phyloP scores from a whole-genome alignment of 805 yeast genomes.

The Cyberlindnera mississippiensis region DNA sequence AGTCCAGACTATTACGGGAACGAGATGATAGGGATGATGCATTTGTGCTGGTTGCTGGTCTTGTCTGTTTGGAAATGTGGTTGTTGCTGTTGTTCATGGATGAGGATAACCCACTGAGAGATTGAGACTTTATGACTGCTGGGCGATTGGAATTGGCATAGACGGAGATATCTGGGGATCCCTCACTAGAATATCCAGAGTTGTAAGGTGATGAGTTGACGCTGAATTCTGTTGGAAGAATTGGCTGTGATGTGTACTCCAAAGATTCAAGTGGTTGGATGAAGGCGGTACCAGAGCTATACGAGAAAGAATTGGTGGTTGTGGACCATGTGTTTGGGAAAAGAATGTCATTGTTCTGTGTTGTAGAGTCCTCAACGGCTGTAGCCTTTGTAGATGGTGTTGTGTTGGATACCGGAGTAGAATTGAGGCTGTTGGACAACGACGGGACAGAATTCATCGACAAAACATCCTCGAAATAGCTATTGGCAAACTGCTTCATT shows the following conservation, averaged over 20 bases:
- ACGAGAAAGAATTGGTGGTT: not conserved
- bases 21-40: not conserved
- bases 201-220: constrained; percentile 8
- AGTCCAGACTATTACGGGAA: constrained; percentile 34
- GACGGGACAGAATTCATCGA: constrained; percentile 6
- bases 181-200: constrained; percentile 1
- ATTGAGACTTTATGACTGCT: constrained; percentile 2
- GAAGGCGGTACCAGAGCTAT: not conserved
- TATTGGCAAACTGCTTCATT: constrained; percentile 3
- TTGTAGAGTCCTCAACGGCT: not conserved
- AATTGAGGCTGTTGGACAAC: constrained; percentile 9
- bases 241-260: constrained; percentile 10
- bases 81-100: too few species aligned
- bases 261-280: not conserved
- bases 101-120: constrained; percentile 1
- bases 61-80: not conserved
- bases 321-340: constrained; percentile 5
- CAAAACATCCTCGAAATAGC: constrained; percentile 6
- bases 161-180: constrained; percentile 1
- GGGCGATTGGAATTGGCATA: not conserved
- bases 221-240: not conserved
- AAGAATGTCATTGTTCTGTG: not conserved
- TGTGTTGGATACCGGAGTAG: constrained; percentile 7
- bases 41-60: too few species aligned
- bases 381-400: constrained; percentile 3